phyloP scores from a whole-genome alignment of 2,329 filamentous ascomycete genomes.

The Aspergillus pseudoviridinutans region DNA sequence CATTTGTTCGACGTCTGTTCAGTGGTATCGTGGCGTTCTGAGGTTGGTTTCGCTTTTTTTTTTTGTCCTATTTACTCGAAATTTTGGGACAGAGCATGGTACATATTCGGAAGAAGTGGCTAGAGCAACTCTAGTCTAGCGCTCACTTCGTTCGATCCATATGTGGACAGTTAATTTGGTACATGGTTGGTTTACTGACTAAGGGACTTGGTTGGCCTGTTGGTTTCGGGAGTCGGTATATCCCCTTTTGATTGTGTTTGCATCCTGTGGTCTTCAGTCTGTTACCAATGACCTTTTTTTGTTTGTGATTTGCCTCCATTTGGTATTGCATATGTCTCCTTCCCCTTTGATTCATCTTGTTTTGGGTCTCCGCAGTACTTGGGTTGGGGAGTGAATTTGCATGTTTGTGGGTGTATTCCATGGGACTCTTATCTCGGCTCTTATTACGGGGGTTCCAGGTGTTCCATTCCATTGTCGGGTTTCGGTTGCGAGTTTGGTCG shows the following conservation, averaged over 20 bases:
- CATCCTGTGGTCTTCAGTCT: slow-evolving; percentile 15
- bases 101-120: slow-evolving; percentile 28
- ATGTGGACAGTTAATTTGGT: slow-evolving; percentile 26
- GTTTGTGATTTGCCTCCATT: slow-evolving; percentile 2
- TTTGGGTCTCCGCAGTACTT: slow-evolving; percentile 5
- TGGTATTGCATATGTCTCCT: slow-evolving; percentile 5
- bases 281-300: slow-evolving; percentile 7
- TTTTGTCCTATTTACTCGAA: slow-evolving; percentile 8
- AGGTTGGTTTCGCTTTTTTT: slow-evolving; percentile 14
- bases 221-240: slow-evolving; percentile 29
- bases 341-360: background rate
- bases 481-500: slow-evolving; percentile 16
- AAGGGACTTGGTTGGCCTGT: slow-evolving; percentile 25
- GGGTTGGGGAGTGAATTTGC: slow-evolving; percentile 14
- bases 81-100: slow-evolving; percentile 28
- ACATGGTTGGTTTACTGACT: slow-evolving; percentile 28
- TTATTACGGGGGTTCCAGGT: slow-evolving; percentile 17
- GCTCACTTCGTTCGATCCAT: slow-evolving; percentile 16
- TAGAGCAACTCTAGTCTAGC: slow-evolving; percentile 19
- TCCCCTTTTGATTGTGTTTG: slow-evolving; percentile 16
- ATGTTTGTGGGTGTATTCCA: slow-evolving; percentile 13
- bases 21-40: slow-evolving; percentile 26
- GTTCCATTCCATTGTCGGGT: slow-evolving; percentile 12
- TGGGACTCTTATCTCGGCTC: slow-evolving; percentile 14
- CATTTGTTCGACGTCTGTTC: slow-evolving; percentile 15